These are phyloP conservation scores for Lasiodiplodia hormozganensis DNA, from an alignment of 2,329 filamentous ascomycete genomes.

Conservation along the genomic window DNA sequence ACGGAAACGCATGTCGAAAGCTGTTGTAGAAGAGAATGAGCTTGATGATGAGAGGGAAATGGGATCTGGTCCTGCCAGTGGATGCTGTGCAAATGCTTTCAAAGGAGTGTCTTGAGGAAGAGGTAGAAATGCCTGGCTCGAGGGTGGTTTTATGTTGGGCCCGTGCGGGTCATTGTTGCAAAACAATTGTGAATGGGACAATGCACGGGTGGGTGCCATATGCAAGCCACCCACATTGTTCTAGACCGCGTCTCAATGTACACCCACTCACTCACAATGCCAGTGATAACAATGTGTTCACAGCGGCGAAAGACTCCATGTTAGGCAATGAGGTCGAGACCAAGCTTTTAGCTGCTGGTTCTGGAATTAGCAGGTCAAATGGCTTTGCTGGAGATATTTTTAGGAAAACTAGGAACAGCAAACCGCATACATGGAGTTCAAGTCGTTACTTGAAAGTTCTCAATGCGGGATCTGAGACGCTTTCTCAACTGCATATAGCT, in stretches of 20 bases:
- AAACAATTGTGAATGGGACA: slow-evolving; percentile 6
- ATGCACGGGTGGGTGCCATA: background rate
- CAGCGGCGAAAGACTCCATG: background rate
- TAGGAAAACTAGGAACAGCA: background rate
- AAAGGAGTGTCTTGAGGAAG: background rate
- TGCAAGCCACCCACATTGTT: slow-evolving; percentile 5
- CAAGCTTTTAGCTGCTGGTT: background rate
- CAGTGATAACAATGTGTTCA: background rate
- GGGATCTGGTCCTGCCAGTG: slow-evolving; percentile 6
- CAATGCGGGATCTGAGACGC: too few species aligned
- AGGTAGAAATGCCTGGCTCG: background rate
- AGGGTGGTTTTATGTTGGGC: background rate
- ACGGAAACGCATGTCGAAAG: background rate
- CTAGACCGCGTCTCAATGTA: background rate
- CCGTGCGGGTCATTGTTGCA: background rate
- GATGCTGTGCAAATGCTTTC: background rate
- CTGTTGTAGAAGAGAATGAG: background rate
- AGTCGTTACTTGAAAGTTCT: too few species aligned
- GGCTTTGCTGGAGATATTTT: background rate
- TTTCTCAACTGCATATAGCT: too few species aligned
- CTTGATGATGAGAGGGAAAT: slow-evolving; percentile 1
- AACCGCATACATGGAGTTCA: background rate
- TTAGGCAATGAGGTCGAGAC: background rate
- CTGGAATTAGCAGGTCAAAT: background rate
- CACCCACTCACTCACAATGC: background rate